Percentiles rank a stretch among this genome's conserved stretches.
These are phyloP conservation scores for Pelargonium fulgidum DNA, from an alignment of 441 rosid species.

Conservation along the genomic window DNA sequence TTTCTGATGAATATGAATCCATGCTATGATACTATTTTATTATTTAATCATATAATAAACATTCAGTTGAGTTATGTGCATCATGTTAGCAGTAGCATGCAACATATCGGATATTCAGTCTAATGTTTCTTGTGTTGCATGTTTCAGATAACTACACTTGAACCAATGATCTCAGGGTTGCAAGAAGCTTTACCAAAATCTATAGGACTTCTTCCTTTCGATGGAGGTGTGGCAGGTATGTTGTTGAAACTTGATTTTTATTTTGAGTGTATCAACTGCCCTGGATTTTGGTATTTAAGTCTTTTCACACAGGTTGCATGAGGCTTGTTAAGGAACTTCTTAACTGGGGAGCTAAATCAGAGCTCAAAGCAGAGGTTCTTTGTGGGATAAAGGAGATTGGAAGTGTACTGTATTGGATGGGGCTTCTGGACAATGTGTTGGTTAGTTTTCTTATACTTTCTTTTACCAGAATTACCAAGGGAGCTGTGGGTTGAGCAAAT, in stretches of 20 bases:
- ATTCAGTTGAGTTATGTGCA: not conserved
- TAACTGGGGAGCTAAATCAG: slow-evolving; percentile 82
- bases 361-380: slow-evolving; percentile 87
- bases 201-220: slow-evolving; percentile 91
- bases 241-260: not conserved
- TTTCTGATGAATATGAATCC: not conserved
- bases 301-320: slow-evolving; percentile 66
- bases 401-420: slow-evolving; percentile 87
- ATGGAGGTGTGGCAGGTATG: slow-evolving; percentile 90
- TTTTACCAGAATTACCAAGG: not conserved
- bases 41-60: not conserved
- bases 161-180: slow-evolving; percentile 84
- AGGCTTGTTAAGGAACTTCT: slow-evolving; percentile 89
- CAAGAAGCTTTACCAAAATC: slow-evolving; percentile 96
- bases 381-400: slow-evolving; percentile 97
- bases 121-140: slow-evolving; percentile 18
- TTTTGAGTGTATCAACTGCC: not conserved
- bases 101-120: not conserved
- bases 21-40: not conserved
- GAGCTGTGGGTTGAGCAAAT: too few species aligned
- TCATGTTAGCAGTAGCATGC: not conserved
- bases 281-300: slow-evolving; percentile 16
- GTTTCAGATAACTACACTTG: slow-evolving; percentile 67
- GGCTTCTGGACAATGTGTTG: slow-evolving; percentile 91
- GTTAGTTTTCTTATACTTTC: slow-evolving; percentile 45